Base-by-base conservation (phyloP, 441 rosid species). In the Populus hybrid region DNA sequence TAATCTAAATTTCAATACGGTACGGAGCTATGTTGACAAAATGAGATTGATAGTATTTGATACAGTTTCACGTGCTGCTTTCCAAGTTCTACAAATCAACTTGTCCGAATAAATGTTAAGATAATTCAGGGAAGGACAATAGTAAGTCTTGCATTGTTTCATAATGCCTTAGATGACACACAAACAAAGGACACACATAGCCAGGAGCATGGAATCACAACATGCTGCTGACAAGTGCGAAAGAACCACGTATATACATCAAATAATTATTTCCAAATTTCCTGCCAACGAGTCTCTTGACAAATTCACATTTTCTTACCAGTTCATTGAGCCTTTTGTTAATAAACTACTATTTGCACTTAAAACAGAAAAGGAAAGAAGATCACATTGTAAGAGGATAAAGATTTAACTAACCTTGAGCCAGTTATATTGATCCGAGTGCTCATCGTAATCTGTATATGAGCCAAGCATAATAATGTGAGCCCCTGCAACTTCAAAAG, bases 401-500 rank as follows among this genome's bases (percentile, higher is more conserved):
- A 36, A 30, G 35, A 21, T 40, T n/a, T 7, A 14, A 68, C 79
- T 63, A 66, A 93, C 99, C 96, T 90, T 89, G 85, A 94, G 89
- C 99, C 98, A 94, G 53, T 75, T 83, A 86, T 90, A 92, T 30
- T 94, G 99, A 75, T 90, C 92, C 0, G 98, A 94, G 80, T 83
- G 38, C 77, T 82, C 86, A 82, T 92, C 91, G 53, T 86, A 89
- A 79, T 90, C 98, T 4, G 97, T 66, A 79, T 94, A 92, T 6
- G 98, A 96, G 76, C 97, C 97, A 67, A 94, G 98, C 98, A 94
- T 94, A 76, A 92, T 81, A 76, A 87, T 76, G 85, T 96, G 99
- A 75, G 87, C 88, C 72, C 95, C 98, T 0, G 96, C 91, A 84
- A 94, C 92, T 76, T 92, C 98, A 81, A 96, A 96, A 70, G 99